Percentiles rank a stretch among this genome's conserved stretches.
phyloP scores from a whole-genome alignment of 164 flowering plant species.

The Hamamelis virginiana region DNA sequence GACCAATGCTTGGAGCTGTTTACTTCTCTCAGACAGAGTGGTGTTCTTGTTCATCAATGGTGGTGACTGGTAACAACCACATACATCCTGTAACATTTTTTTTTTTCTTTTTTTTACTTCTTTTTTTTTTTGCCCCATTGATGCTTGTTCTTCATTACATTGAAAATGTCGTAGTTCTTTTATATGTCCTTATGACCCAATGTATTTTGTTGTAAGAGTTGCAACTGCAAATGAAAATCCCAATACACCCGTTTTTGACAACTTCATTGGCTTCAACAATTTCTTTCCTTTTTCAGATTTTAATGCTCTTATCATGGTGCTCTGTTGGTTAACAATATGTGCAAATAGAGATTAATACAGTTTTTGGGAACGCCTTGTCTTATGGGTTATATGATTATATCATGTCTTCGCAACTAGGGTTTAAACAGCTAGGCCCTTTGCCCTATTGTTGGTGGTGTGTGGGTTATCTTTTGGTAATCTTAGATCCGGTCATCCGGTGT shows the following conservation, averaged over 20 bases:
- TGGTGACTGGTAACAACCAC: slow-evolving; percentile 44
- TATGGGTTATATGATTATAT: no score
- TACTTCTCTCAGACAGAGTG: slow-evolving; percentile 69
- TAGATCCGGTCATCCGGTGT: no score
- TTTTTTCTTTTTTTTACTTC: background rate
- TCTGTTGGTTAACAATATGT: no score
- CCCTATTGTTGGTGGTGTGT: no score
- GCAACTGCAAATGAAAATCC: slow-evolving; percentile 6
- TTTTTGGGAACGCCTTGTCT: no score
- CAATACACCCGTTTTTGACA: background rate
- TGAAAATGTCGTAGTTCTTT: slow-evolving; percentile 9
- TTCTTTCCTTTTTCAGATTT: background rate
- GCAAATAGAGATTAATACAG: no score
- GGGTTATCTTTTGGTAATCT: no score
- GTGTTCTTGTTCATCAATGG: slow-evolving; percentile 98
- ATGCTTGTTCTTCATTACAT: background rate
- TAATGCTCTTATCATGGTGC: background rate
- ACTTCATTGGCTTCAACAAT: background rate
- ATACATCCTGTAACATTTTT: slow-evolving; percentile 4
- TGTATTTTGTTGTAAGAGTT: slow-evolving; percentile 9
- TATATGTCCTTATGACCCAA: background rate
- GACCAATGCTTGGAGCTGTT: slow-evolving; percentile 85
- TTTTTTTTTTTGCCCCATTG: background rate
- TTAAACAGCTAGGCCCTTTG: no score
- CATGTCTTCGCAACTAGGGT: no score